phyloP scores from a whole-genome alignment of 805 yeast species.

The Pichia phayaonensis region DNA sequence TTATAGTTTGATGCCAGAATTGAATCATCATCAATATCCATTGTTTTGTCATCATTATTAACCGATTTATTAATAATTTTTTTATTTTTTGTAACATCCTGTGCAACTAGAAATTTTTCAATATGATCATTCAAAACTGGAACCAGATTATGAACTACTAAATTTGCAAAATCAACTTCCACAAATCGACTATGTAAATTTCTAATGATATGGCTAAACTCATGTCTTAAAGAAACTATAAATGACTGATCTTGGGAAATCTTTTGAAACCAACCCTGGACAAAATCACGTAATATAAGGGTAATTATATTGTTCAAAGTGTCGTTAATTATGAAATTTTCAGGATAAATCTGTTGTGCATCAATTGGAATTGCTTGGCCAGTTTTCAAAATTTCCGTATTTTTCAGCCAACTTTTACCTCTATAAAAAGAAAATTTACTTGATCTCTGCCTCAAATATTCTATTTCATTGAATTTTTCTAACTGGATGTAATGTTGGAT shows the following conservation, averaged over 20 bases:
- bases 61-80: conserved; percentile 13
- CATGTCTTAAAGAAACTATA: conserved; percentile 35
- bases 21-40: conserved; percentile 31
- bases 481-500: background rate
- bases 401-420: conserved; percentile 25
- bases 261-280: conserved; percentile 47
- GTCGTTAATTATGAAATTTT: conserved; percentile 46
- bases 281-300: conserved; percentile 44
- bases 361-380: conserved; percentile 10
- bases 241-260: conserved; percentile 35
- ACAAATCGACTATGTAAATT: conserved; percentile 36
- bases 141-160: conserved; percentile 49
- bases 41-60: conserved; percentile 9
- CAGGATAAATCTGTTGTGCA: conserved; percentile 29
- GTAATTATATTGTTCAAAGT: conserved; percentile 43
- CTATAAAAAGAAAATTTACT: conserved; percentile 16
- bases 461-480: background rate
- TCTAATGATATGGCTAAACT: conserved; percentile 35
- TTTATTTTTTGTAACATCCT: conserved; percentile 28
- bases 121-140: conserved; percentile 67
- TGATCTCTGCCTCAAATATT: background rate
- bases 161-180: conserved; percentile 43
- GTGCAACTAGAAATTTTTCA: conserved; percentile 38
- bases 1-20: conserved; percentile 38
- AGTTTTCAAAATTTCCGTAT: conserved; percentile 12